These are phyloP conservation scores for Tetrahymena thermophila DNA, from an alignment of 73 alveolate genomes.

Conservation along the genomic window DNA sequence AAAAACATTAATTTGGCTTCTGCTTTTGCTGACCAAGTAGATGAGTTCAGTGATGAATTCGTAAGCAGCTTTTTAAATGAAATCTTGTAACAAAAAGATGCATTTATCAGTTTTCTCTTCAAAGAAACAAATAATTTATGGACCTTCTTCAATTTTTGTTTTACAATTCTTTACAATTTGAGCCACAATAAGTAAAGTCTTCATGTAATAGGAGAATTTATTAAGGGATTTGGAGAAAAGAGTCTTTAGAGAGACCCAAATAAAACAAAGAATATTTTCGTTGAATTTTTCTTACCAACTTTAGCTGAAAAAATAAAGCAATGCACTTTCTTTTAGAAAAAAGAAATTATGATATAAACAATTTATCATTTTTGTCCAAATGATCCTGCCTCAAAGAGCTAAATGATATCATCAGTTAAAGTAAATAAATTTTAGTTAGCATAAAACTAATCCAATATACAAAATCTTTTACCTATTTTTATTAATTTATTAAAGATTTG, in stretches of 20 bases:
- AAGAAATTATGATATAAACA: constrained; percentile 17
- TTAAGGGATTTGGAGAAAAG: constrained; percentile 22
- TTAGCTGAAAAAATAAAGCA: constrained; percentile 6
- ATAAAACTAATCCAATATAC: not conserved
- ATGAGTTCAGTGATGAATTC: constrained; percentile 28
- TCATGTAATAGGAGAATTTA: constrained; percentile 20
- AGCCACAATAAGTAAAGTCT: constrained; percentile 5
- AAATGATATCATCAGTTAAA: constrained; percentile 20
- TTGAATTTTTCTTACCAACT: constrained; percentile 40
- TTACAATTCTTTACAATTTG: constrained; percentile 13
- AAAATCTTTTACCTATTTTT: not conserved
- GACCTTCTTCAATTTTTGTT: constrained; percentile 29
- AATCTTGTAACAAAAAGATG: constrained; percentile 15
- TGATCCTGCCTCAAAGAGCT: constrained; percentile 23
- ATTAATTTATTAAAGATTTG: not conserved
- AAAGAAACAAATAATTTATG: constrained; percentile 40
- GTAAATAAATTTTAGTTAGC: not conserved
- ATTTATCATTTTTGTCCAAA: constrained; percentile 8
- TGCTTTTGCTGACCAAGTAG: constrained; percentile 17
- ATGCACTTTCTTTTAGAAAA: constrained; percentile 29
- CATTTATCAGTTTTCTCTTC: constrained; percentile 34
- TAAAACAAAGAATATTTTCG: constrained; percentile 24
- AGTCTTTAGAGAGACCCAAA: constrained; percentile 28
- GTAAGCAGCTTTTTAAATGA: constrained; percentile 40
- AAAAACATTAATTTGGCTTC: constrained; percentile 12